phyloP scores from a whole-genome alignment of 139 green algal species.

The Penium margaritaceum region DNA sequence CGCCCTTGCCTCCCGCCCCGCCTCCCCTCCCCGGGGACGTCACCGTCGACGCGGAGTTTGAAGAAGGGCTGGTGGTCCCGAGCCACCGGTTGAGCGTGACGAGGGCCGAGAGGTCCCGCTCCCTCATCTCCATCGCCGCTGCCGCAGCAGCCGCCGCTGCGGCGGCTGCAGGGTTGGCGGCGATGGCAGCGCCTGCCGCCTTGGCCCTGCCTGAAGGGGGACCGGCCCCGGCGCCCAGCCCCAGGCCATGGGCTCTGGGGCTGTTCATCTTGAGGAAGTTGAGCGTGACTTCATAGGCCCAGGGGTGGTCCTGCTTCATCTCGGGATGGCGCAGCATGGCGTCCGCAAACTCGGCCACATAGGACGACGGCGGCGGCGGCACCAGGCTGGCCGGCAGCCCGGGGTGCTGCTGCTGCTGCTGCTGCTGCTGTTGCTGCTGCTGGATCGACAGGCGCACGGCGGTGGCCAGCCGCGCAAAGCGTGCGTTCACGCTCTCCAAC shows the following conservation, averaged over 20 bases:
- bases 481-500: background rate
- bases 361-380: background rate
- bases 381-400: background rate
- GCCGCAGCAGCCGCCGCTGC: background rate
- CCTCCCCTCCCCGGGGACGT: background rate
- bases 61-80: background rate
- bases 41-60: too few relatives aligned
- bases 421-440: too few relatives aligned
- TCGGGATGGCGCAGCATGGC: conserved; percentile 8
- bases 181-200: background rate
- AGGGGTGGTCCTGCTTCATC: conserved; percentile 15
- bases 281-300: conserved; percentile 14
- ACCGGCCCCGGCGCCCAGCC: background rate
- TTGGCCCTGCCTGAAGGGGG: too few relatives aligned
- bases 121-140: background rate
- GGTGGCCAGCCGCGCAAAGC: conserved; percentile 13
- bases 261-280: conserved; percentile 11
- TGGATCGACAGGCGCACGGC: too few relatives aligned
- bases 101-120: background rate
- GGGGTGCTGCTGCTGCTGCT: too few relatives aligned
- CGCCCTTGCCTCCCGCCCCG: background rate
- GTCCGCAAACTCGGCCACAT: conserved; percentile 5
- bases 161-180: background rate
- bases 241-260: background rate
- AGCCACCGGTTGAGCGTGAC: conserved; percentile 12